Evolutionary conservation across 139 green algal genomes (phyloP), one percentile per base, ranked within the genome.

Genomic region (Chlorella sp.): DNA sequence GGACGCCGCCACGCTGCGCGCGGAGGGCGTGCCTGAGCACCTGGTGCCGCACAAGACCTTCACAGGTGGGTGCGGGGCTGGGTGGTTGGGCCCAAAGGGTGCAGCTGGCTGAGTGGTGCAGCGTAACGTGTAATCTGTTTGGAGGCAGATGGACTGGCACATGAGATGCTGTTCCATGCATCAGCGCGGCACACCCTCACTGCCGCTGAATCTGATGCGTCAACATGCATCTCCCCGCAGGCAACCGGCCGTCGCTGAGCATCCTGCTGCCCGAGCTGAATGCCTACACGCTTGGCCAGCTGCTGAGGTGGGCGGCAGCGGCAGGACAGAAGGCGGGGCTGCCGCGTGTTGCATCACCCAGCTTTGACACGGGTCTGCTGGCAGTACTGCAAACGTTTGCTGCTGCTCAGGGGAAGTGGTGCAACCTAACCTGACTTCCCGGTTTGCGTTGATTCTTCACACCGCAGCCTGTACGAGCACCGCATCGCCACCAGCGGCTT

Each of bases 401-500:
- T n/a, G n/a, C n/a, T n/a, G n/a, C n/a, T n/a, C n/a, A n/a, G n/a
- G n/a, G n/a, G n/a, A n/a, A n/a, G n/a, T n/a, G n/a, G n/a, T n/a
- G n/a, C n/a, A n/a, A n/a, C n/a, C n/a, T n/a, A n/a, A n/a, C n/a
- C n/a, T n/a, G n/a, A n/a, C n/a, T n/a, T n/a, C n/a, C n/a, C n/a
- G n/a, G n/a, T n/a, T n/a, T n/a, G n/a, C n/a, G n/a, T n/a, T n/a
- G n/a, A n/a, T n/a, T 17, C 68, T 30, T 2, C 28, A 4, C 21
- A 30, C 26, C 63, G 70, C 70, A 78, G 70, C 70, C 88, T 99
- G 80, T 99, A 99, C 86, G 98, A 99, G 94, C 93, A 99, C 93
- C 91, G 96, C 28, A 93, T 99, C 28, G 97, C 97, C 20, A 93
- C 96, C 39, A 91, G 96, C 89, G 98, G 98, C 79, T 99, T 99